Percentiles rank a stretch among this genome's conserved stretches.
These are phyloP conservation scores for Glycine soja DNA, from an alignment of 306 rosid species.

Conservation along the genomic window DNA sequence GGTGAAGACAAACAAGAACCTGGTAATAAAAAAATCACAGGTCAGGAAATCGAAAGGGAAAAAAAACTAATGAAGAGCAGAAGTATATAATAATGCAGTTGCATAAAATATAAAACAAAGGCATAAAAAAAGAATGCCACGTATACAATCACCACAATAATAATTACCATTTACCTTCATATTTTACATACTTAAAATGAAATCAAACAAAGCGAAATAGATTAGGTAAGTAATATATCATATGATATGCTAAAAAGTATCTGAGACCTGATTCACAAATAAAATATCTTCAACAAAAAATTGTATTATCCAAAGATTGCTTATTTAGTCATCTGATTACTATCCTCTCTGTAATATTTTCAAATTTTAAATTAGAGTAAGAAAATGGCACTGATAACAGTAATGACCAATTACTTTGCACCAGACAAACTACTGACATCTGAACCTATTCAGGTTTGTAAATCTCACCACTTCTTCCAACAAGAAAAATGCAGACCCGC, in stretches of 20 bases:
- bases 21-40: slow-evolving; percentile 48
- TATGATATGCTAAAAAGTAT: background rate
- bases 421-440: background rate
- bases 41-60: slow-evolving; percentile 37
- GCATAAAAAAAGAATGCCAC: slow-evolving; percentile 12
- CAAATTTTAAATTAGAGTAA: slow-evolving; percentile 3
- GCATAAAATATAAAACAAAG: slow-evolving; percentile 15
- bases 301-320: background rate
- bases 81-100: slow-evolving; percentile 7
- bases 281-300: background rate
- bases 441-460: no score
- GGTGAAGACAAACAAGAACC: slow-evolving; percentile 90
- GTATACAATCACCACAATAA: slow-evolving; percentile 14
- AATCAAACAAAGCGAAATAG: background rate
- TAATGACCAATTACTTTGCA: slow-evolving; percentile 1
- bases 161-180: slow-evolving; percentile 5
- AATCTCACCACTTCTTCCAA: no score
- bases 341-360: background rate
- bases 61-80: background rate
- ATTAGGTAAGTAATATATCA: background rate
- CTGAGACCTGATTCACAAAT: background rate
- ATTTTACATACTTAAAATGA: background rate
- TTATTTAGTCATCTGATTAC: slow-evolving; percentile 13
- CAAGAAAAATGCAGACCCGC: no score
- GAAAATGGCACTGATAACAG: background rate